Base-by-base conservation (phyloP, 768 basidiomycete genomes). In the Mycena crocata region DNA sequence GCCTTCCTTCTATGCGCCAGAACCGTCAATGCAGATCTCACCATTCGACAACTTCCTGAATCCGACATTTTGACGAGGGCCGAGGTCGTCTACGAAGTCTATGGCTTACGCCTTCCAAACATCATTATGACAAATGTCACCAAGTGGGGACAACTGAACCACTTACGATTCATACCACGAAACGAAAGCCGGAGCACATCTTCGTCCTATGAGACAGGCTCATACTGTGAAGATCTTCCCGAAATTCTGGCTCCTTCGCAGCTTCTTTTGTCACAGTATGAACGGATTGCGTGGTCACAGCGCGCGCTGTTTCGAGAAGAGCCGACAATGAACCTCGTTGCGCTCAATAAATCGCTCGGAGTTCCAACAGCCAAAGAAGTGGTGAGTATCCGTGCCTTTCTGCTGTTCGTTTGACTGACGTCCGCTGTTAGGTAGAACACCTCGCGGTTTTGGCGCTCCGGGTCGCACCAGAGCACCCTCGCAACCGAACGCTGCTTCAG, bases 351-450 rank as follows among this genome's bases (percentile, higher is more conserved):
- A 26, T 58, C 69, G 5, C 52, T 70, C 4, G 69, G 69, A 24
- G 48, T 67, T 45, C 69, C 69, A n/a, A 67, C 61, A n/a, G 65
- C 42, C 12, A n/a, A 2, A 19, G 61, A 70, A 67, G 65, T 70
- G 50, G 69, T 67, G 54, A 51, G 65, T 44, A 35, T 17, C 3
- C 3, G 3, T 5, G n/a, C n/a, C n/a, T 15, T 13, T 37, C 28
- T 12, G 1, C 34, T 19, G 14, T 42, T 12, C 17, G 2, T 12
- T 24, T 17, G n/a, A 9, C 34, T 59, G 31, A 57, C 24, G 10
- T 21, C 6, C 5, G 3, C 12, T 12, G 10, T 13, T 40, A 87
- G 86, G 77, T 86, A 0, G 70, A 74, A 2, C 86, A 86, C 68
- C 77, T 87, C 3, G 62, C 52, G n/a, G 75, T 73, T 17, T 73